Evolutionary conservation across 805 yeast species (phyloP).

Genomic region (Barnettozyma californica): DNA sequence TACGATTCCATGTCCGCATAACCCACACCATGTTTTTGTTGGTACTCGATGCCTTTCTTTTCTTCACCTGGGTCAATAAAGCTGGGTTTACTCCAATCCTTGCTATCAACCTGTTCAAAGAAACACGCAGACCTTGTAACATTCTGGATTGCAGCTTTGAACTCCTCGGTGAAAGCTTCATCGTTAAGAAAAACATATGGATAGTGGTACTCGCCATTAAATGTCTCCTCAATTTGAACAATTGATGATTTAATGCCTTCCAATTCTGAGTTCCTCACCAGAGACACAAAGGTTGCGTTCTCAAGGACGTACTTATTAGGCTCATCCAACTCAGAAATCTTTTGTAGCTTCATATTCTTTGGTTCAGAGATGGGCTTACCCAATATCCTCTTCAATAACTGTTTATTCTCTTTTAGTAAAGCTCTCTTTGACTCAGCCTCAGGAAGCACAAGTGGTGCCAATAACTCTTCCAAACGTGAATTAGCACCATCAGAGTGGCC

Average conservation of each 20-base stretch:
- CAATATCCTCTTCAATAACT: conserved; percentile 6
- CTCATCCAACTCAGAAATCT: conserved; percentile 11
- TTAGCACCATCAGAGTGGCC: not conserved
- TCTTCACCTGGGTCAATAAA: conserved; percentile 44
- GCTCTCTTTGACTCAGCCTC: conserved; percentile 10
- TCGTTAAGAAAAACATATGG: conserved; percentile 83
- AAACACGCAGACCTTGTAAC: conserved; percentile 37
- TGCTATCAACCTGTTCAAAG: conserved; percentile 40
- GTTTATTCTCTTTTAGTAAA: conserved; percentile 13
- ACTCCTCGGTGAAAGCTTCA: conserved; percentile 51
- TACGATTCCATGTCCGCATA: conserved; percentile 61
- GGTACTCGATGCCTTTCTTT: conserved; percentile 33
- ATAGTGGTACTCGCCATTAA: conserved; percentile 66
- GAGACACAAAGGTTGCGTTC: conserved; percentile 68
- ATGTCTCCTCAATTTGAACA: conserved; percentile 52
- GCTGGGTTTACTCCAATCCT: conserved; percentile 57
- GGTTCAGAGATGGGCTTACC: conserved; percentile 26
- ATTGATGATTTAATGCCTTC: conserved; percentile 46
- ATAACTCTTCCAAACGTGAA: conserved; percentile 8
- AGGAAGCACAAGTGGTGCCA: conserved; percentile 20
- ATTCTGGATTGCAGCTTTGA: conserved; percentile 40
- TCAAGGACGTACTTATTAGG: conserved; percentile 32
- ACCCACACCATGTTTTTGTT: conserved; percentile 42
- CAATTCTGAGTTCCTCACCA: conserved; percentile 67
- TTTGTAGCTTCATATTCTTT: conserved; percentile 13